phyloP scores from a whole-genome alignment of 2,329 filamentous ascomycete species.

The Colletotrichum sp. region DNA sequence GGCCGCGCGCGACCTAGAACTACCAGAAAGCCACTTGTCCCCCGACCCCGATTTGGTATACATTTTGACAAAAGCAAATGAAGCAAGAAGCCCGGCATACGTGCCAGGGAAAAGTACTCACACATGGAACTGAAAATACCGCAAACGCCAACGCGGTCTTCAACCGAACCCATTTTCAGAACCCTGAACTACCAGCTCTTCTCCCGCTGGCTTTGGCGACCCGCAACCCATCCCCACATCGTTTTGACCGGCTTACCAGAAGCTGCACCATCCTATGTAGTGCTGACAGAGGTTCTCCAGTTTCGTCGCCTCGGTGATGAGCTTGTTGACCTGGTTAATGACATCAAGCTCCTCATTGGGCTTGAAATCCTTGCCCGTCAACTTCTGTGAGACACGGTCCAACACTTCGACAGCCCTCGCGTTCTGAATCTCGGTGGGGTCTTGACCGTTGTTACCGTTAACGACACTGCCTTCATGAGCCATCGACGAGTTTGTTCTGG shows the following conservation, averaged over 20 bases:
- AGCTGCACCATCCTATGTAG: conserved; percentile 99
- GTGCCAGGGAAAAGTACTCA: conserved; percentile 1
- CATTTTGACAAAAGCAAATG: conserved; percentile 2
- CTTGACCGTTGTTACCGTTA: conserved; percentile 41
- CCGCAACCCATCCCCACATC: not conserved
- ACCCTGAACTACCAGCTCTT: not conserved
- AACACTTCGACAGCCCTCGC: conserved; percentile 91
- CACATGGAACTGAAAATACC: conserved; percentile 1
- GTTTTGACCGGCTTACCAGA: conserved; percentile 68
- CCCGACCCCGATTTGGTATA: conserved; percentile 12
- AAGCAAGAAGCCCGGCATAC: not conserved
- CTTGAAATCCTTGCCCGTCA: conserved; percentile 93
- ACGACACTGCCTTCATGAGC: conserved; percentile 36
- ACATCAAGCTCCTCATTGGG: conserved; percentile 82
- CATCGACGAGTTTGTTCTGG: conserved; percentile 64
- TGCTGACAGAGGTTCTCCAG: conserved; percentile 98
- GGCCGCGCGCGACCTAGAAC: not conserved
- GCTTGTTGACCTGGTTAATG: conserved; percentile 87
- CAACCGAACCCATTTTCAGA: not conserved
- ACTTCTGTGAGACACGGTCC: conserved; percentile 89
- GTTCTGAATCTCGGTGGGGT: conserved; percentile 82
- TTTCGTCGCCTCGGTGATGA: conserved; percentile 94
- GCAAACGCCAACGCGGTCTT: not conserved
- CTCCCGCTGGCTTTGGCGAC: not conserved
- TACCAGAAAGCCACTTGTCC: not conserved